A percentile compares a stretch with the other conserved stretches of the same genome.
Conservation (phyloP, 2,329 filamentous ascomycete species). For the Pseudogymnoascus sp. region DNA sequence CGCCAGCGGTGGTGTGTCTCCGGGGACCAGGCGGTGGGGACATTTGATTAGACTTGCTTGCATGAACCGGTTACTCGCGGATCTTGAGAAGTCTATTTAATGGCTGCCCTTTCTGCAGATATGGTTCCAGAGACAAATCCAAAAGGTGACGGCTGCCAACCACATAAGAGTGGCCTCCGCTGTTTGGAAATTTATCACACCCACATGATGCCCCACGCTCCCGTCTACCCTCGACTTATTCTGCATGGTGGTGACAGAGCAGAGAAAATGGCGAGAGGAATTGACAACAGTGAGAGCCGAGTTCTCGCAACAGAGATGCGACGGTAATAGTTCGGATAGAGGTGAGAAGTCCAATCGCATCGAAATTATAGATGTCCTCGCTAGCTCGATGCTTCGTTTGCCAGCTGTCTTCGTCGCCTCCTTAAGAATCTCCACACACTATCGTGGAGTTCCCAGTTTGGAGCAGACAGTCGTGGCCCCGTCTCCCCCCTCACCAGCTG, state of each 20-base stretch:
- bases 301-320: too few relatives aligned
- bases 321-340: not conserved
- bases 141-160: not conserved
- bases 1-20: not conserved
- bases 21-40: not conserved
- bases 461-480: too few relatives aligned
- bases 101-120: not conserved
- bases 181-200: not conserved
- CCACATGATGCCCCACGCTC: not conserved
- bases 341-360: not conserved
- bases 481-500: too few relatives aligned
- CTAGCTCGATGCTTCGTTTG: too few relatives aligned
- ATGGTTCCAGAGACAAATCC: not conserved
- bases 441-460: too few relatives aligned
- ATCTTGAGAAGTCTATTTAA: not conserved
- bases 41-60: not conserved
- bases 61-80: not conserved
- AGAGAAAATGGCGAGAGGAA: not conserved
- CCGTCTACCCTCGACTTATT: too few relatives aligned
- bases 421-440: too few relatives aligned
- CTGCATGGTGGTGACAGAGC: not conserved
- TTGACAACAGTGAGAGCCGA: too few relatives aligned
- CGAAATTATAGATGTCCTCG: too few relatives aligned
- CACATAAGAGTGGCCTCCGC: not conserved
- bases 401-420: too few relatives aligned